These are phyloP conservation scores for Phenoliferia sp. DNA, from an alignment of 1,284 basidiomycete species.

Conservation along the genomic window DNA sequence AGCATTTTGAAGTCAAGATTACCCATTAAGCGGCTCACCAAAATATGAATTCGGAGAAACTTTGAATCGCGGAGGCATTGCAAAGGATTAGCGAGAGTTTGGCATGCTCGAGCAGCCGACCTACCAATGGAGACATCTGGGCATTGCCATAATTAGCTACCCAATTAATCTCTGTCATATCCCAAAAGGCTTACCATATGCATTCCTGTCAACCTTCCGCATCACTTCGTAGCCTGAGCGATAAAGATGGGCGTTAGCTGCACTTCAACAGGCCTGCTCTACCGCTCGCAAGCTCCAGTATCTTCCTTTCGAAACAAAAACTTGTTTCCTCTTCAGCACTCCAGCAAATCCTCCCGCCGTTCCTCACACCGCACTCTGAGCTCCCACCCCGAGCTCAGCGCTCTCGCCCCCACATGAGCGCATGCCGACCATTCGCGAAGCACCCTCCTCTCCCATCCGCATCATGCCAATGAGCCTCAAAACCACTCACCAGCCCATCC, in stretches of 20 bases:
- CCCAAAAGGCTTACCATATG: no score
- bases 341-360: no score
- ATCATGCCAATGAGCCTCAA: no score
- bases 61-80: no score
- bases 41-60: slow-evolving; percentile 73
- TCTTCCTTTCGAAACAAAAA: no score
- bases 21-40: slow-evolving; percentile 61
- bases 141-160: slow-evolving; percentile 39
- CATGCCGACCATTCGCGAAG: no score
- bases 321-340: slow-evolving; percentile 73
- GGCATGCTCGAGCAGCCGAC: neutral
- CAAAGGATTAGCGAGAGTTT: no score
- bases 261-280: neutral
- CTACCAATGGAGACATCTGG: slow-evolving; percentile 8
- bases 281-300: slow-evolving; percentile 26
- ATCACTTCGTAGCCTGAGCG: slow-evolving; percentile 60
- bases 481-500: no score
- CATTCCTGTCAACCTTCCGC: slow-evolving; percentile 39
- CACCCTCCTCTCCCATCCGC: no score
- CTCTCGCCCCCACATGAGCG: no score
- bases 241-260: slow-evolving; percentile 41
- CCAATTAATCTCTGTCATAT: slow-evolving; percentile 31
- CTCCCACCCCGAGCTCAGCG: no score
- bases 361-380: no score
- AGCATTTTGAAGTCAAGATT: neutral